A percentile compares a stretch with the other conserved stretches of the same genome.
These are phyloP conservation scores for Yarrowia sp. DNA, from an alignment of 805 yeast genomes.

Conservation along the genomic window DNA sequence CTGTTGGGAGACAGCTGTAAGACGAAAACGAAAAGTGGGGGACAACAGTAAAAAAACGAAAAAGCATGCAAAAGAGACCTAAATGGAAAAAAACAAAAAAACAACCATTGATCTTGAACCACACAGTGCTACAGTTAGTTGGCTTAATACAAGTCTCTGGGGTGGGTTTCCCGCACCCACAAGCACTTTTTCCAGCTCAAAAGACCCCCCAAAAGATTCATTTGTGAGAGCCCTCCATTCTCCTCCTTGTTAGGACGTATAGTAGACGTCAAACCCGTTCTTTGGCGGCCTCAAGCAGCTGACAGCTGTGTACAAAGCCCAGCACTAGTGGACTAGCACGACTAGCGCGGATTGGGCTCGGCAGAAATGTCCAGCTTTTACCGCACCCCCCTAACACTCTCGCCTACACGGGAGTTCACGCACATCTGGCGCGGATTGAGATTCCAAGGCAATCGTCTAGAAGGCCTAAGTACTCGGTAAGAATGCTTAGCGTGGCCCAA, in stretches of 20 bases:
- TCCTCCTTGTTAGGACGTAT: no score
- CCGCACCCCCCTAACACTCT: not conserved
- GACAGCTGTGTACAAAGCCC: not conserved
- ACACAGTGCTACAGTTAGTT: not conserved
- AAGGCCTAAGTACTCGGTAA: not conserved
- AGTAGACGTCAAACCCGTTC: not conserved
- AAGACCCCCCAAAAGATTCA: no score
- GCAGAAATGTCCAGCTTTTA: not conserved
- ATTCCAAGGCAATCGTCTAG: constrained; percentile 10
- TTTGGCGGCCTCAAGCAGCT: not conserved
- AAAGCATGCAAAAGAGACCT: not conserved
- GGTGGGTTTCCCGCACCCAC: no score
- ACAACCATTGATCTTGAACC: not conserved
- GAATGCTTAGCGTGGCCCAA: not conserved
- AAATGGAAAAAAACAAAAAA: not conserved
- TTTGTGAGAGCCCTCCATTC: no score
- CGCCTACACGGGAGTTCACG: no score
- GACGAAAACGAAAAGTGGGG: not conserved
- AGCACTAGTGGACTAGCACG: not conserved
- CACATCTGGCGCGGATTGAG: not conserved
- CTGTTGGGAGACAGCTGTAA: no score
- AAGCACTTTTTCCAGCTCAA: no score
- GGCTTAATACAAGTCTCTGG: no score
- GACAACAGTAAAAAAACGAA: not conserved
- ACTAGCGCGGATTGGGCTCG: constrained; percentile 8